A percentile compares a stretch with the other conserved stretches of the same genome.
Evolutionary conservation across 2,329 filamentous ascomycete genomes (phyloP).

Genomic region (Pseudogymnoascus sp.): DNA sequence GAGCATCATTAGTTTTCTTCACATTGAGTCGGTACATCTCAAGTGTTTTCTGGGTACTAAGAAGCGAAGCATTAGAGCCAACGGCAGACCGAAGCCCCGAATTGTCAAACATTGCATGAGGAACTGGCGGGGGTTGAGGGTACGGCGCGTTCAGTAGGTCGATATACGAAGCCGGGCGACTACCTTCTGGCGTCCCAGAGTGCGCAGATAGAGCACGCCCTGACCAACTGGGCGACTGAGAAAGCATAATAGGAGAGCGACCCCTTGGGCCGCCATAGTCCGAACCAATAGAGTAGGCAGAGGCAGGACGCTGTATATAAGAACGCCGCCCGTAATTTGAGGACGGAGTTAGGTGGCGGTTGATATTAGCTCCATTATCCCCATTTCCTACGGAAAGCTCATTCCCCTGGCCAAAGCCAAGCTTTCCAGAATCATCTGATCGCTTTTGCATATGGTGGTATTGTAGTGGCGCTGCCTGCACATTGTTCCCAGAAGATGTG

Average conservation of each 20-base stretch:
- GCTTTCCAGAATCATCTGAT: constrained; percentile 31
- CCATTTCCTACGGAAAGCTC: constrained; percentile 21
- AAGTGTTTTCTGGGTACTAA: constrained; percentile 86
- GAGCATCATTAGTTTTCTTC: constrained; percentile 88
- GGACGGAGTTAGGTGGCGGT: constrained; percentile 55
- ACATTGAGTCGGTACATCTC: constrained; percentile 97
- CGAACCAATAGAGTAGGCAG: constrained; percentile 66
- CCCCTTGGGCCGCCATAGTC: constrained; percentile 56
- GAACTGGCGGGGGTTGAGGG: constrained; percentile 27
- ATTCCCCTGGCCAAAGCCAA: constrained; percentile 11
- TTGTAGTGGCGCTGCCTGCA: constrained; percentile 43
- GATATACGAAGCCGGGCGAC: constrained; percentile 26
- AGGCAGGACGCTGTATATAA: constrained; percentile 60
- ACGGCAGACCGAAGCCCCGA: constrained; percentile 68
- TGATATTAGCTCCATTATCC: constrained; percentile 43
- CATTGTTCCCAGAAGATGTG: constrained; percentile 12
- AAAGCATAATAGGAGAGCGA: constrained; percentile 42
- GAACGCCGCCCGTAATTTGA: constrained; percentile 45
- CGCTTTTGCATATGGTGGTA: constrained; percentile 47
- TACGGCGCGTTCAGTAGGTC: constrained; percentile 49
- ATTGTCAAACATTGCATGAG: constrained; percentile 56
- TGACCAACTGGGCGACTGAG: constrained; percentile 23
- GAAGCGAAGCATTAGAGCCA: constrained; percentile 80
- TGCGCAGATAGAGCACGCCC: constrained; percentile 24
- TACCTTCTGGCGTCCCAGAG: constrained; percentile 22